Conservation (phyloP, 2,329 filamentous ascomycete genomes). For the Chalaropsis ovoidea region DNA sequence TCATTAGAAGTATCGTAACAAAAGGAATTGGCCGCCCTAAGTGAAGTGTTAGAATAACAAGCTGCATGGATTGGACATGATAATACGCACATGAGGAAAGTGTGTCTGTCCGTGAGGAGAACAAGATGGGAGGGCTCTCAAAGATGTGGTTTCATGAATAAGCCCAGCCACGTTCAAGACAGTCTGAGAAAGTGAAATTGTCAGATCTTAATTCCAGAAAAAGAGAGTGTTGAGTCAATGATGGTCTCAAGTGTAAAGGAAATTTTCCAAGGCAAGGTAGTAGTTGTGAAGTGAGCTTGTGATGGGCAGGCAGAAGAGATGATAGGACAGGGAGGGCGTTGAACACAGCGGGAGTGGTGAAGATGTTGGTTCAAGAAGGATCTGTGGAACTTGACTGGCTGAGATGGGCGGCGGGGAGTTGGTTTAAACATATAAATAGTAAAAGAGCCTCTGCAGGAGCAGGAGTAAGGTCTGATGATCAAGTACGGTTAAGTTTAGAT, state of each 20-base stretch:
- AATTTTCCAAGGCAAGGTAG: background rate
- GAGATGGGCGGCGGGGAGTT: background rate
- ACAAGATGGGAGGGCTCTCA: background rate
- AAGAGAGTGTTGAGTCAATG: background rate
- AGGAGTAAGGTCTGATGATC: conserved; percentile 11
- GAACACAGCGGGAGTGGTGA: background rate
- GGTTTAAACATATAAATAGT: conserved; percentile 15
- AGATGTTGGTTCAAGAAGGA: background rate
- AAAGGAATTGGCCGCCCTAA: conserved; percentile 13
- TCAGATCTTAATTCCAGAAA: background rate
- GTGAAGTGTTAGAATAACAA: background rate
- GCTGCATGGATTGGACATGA: background rate
- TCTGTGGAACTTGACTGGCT: background rate
- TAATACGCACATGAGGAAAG: conserved; percentile 3
- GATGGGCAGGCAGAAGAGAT: background rate
- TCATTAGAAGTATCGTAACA: conserved; percentile 17
- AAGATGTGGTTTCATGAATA: background rate
- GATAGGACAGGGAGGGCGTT: background rate
- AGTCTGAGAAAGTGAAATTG: conserved; percentile 9
- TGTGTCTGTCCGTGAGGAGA: background rate
- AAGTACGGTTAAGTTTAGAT: conserved; percentile 13
- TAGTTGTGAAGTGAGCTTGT: background rate
- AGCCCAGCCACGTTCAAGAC: background rate
- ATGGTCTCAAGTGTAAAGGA: no score
- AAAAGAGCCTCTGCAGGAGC: conserved; percentile 8